Base-by-base conservation (phyloP, 345 rosid genomes). In the Boechera divaricarpa region DNA sequence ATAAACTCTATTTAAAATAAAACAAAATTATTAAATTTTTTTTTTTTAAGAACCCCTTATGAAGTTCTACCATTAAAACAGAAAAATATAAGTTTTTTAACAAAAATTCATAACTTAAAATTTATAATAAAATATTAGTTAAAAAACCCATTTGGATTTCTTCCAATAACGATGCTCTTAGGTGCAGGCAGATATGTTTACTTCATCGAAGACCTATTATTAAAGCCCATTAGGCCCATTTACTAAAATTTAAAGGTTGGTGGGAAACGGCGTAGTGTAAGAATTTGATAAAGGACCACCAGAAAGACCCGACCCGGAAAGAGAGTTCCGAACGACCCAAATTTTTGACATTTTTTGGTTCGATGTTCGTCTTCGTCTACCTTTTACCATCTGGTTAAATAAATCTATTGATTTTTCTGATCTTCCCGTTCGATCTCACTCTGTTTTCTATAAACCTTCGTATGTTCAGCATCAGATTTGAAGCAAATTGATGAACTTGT, bases 361-460 rank as follows among this genome's bases (percentile, higher is more conserved):
- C 54, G 8, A 77, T 54, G n/a, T 35, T 69, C 59, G 35, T 74
- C 72, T 45, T 62, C 62, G 7, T 39, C 70, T 2, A 57, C 18
- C 70, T 48, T 75, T 75, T 18, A 58, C 74, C 45, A 4, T 56
- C 63, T 53, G 65, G 16, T 62, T 44, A 13, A 44, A 13, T 13
- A 10, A 24, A 74, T 47, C 48, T 12, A 8, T 49, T 61, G 21
- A 36, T n/a, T 60, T 60, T 60, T 76, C 73, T 70, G 2, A 55
- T 70, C 54, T 47, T 62, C 63, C 63, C 26, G 41, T 62, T 77
- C 64, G 73, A 78, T 78, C 77, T 71, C 63, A 57, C 56, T 64
- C 67, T 57, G 39, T 59, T 76, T 51, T 24, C 41, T 4, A 2
- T 12, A 29, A 56, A 36, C 24, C 51, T 68, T 60, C 57, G 4